Evolutionary conservation across 2,329 filamentous ascomycete species (phyloP).

Genomic region (Botrytis cinerea): DNA sequence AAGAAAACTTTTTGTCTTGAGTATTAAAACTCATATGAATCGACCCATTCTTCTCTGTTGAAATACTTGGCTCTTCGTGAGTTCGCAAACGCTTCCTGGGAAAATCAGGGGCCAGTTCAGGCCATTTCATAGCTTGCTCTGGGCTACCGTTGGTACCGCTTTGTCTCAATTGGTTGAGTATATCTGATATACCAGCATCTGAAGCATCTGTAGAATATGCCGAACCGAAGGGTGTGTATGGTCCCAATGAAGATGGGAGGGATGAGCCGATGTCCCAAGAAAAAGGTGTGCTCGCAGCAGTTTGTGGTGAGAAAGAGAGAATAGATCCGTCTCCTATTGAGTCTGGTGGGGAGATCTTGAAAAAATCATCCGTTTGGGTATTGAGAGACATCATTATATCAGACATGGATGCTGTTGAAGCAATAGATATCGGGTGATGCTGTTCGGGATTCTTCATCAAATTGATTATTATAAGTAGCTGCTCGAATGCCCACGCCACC

Average conservation of each 20-base stretch:
- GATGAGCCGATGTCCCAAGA: not conserved
- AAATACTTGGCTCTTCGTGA: not conserved
- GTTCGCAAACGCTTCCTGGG: not conserved
- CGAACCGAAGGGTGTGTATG: not conserved
- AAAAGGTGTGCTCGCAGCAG: not conserved
- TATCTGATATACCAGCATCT: not conserved
- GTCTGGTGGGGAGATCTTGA: not conserved
- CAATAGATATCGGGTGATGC: not conserved
- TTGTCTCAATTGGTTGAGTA: not conserved
- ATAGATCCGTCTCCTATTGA: not conserved
- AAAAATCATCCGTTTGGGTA: not conserved
- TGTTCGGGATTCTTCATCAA: not conserved
- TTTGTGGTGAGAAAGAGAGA: not conserved
- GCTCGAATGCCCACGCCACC: slow-evolving; percentile 18
- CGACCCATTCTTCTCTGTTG: not conserved
- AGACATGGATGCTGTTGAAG: not conserved
- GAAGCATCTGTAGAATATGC: not conserved
- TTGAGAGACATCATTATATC: not conserved
- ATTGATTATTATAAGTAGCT: slow-evolving; percentile 5
- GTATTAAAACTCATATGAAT: not conserved
- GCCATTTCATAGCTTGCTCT: not conserved
- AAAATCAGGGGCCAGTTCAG: not conserved
- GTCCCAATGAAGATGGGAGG: not conserved
- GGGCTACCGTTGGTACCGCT: not conserved
- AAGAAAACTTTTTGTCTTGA: not conserved